phyloP scores from a whole-genome alignment of 164 flowering plant species.

The Annona squamosa region DNA sequence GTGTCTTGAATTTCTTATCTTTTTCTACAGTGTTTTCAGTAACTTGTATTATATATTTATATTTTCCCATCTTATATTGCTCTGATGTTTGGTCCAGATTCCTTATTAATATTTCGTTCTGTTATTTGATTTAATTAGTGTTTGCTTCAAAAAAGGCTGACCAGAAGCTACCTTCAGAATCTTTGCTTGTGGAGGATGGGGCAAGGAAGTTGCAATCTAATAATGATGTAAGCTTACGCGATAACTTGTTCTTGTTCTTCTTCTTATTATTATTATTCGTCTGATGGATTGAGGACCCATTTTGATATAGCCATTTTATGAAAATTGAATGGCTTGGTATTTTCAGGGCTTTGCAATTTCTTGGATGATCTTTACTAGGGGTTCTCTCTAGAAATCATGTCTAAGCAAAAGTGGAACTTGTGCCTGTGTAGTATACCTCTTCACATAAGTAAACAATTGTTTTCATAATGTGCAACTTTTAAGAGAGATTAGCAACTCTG shows the following conservation, averaged over 20 bases:
- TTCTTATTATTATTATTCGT: background rate
- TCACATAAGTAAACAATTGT: too few relatives aligned
- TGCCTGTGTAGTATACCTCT: too few relatives aligned
- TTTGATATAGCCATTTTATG: background rate
- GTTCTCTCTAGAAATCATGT: too few relatives aligned
- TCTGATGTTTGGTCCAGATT: background rate
- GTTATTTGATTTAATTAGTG: slow-evolving; percentile 15
- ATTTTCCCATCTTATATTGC: background rate
- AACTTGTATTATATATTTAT: background rate
- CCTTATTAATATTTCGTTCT: background rate
- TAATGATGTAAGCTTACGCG: slow-evolving; percentile 25
- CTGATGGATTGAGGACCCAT: background rate
- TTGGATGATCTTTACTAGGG: too few relatives aligned
- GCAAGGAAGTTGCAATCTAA: slow-evolving; percentile 21
- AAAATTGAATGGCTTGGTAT: background rate
- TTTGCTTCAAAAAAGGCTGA: slow-evolving; percentile 28
- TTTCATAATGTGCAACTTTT: too few relatives aligned
- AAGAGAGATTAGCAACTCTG: too few relatives aligned
- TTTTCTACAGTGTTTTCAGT: too few relatives aligned
- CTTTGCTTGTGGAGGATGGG: slow-evolving; percentile 17
- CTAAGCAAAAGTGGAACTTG: too few relatives aligned
- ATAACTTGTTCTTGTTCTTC: background rate
- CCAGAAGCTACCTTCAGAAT: slow-evolving; percentile 10
- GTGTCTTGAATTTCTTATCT: too few relatives aligned
- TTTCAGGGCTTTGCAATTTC: too few relatives aligned